phyloP scores from a whole-genome alignment of 306 rosid genomes.

The Amphicarpaea edgeworthii region DNA sequence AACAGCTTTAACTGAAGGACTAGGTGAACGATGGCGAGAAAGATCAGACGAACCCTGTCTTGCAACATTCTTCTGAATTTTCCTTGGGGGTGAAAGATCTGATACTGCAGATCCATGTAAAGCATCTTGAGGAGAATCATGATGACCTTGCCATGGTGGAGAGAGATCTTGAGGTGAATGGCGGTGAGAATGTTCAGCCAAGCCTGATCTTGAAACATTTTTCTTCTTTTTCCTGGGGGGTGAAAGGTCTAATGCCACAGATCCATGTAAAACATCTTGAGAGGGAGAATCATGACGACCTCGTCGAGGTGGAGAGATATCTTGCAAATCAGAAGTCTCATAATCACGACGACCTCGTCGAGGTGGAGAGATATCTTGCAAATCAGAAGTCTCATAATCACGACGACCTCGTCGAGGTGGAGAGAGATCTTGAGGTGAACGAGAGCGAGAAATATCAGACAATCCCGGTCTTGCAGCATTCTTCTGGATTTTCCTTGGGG shows the following conservation, averaged over 20 bases:
- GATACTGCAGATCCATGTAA: constrained; percentile 41
- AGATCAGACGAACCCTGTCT: constrained; percentile 43
- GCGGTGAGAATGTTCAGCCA: constrained; percentile 46
- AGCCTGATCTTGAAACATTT: constrained; percentile 47
- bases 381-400: constrained; percentile 27
- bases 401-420: constrained; percentile 51
- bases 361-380: constrained; percentile 61
- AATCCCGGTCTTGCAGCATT: constrained; percentile 44
- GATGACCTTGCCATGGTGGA: constrained; percentile 50
- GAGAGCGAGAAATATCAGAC: constrained; percentile 43
- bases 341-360: constrained; percentile 43
- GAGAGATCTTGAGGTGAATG: constrained; percentile 54
- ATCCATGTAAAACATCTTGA: constrained; percentile 47
- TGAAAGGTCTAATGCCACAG: constrained; percentile 62
- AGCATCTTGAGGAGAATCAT: constrained; percentile 53
- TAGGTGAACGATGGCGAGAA: constrained; percentile 38
- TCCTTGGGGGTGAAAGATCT: constrained; percentile 86
- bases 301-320: constrained; percentile 59
- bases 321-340: constrained; percentile 28
- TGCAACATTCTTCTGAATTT: constrained; percentile 53
- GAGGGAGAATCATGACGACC: constrained; percentile 47
- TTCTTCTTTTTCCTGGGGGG: constrained; percentile 68
- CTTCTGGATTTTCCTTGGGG: constrained; percentile 66
- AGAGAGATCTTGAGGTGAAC: constrained; percentile 51
- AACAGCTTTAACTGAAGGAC: constrained; percentile 37